Conservation (phyloP, 2,329 filamentous ascomycete genomes). For the Beauveria brongniartii region DNA sequence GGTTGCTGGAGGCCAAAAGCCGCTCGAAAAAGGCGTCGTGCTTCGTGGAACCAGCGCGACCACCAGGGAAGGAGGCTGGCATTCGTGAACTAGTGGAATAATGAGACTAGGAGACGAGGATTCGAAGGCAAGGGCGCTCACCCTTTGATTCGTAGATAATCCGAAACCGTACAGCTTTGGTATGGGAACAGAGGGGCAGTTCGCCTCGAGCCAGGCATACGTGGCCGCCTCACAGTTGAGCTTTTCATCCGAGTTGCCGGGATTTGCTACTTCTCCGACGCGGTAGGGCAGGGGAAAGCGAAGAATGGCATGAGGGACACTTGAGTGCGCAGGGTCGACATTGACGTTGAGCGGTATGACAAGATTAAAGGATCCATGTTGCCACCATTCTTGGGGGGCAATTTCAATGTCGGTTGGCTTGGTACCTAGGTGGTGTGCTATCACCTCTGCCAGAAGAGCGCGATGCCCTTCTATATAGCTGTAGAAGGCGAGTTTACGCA, state of each 20-base stretch:
- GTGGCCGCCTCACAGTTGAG: constrained; percentile 29
- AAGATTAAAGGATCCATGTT: constrained; percentile 28
- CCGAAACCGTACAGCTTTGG: constrained; percentile 19
- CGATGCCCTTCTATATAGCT: constrained; percentile 10
- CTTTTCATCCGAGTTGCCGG: constrained; percentile 34
- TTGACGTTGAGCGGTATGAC: constrained; percentile 22
- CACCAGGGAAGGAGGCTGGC: background rate
- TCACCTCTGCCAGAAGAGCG: background rate
- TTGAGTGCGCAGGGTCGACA: constrained; percentile 8
- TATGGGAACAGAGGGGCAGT: constrained; percentile 29
- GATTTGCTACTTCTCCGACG: constrained; percentile 26
- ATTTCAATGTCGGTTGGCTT: constrained; percentile 4
- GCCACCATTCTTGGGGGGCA: constrained; percentile 14
- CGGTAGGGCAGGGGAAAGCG: constrained; percentile 27
- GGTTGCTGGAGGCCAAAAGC: background rate
- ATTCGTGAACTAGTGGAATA: background rate
- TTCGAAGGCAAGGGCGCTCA: background rate
- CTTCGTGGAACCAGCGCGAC: background rate
- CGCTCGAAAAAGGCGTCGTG: background rate
- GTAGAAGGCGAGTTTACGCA: constrained; percentile 13
- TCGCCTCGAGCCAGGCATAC: constrained; percentile 30
- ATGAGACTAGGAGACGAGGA: background rate
- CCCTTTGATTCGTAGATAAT: constrained; percentile 8
- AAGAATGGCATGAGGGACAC: constrained; percentile 13
- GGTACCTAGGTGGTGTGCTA: constrained; percentile 2